These are phyloP conservation scores for Hypoxylon rubiginosum DNA, from an alignment of 2,329 filamentous ascomycete species.

Conservation along the genomic window DNA sequence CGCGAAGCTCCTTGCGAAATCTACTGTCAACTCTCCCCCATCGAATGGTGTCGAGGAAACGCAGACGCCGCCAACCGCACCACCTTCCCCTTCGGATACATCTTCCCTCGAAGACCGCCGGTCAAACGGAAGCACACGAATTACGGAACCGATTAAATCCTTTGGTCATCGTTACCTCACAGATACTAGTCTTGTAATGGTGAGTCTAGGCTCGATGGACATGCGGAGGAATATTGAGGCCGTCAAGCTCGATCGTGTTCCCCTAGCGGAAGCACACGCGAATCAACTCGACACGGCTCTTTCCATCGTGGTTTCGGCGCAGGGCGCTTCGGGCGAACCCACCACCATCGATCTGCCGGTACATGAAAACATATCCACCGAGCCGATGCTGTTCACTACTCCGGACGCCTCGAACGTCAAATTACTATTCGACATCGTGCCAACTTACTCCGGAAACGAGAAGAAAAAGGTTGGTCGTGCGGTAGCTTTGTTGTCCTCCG, in stretches of 20 bases:
- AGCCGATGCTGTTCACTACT: constrained; percentile 91
- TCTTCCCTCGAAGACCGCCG: constrained; percentile 73
- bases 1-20: constrained; percentile 74
- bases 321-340: constrained; percentile 86
- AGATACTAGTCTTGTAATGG: constrained; percentile 88
- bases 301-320: constrained; percentile 90
- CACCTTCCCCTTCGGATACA: constrained; percentile 62
- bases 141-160: constrained; percentile 86
- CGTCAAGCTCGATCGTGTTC: constrained; percentile 89
- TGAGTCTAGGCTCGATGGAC: constrained; percentile 96
- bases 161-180: constrained; percentile 97
- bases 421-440: constrained; percentile 92
- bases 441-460: constrained; percentile 91
- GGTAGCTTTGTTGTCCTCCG: constrained; percentile 87
- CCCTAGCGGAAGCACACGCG: constrained; percentile 86
- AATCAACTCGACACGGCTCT: constrained; percentile 95
- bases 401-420: constrained; percentile 84
- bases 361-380: constrained; percentile 92
- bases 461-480: constrained; percentile 91
- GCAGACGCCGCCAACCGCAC: constrained; percentile 44
- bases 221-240: constrained; percentile 84
- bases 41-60: constrained; percentile 50
- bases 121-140: constrained; percentile 65
- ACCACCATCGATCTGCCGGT: constrained; percentile 93
- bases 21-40: constrained; percentile 56